Evolutionary conservation across 306 rosid species (phyloP), one percentile per base, ranked within the genome.

Genomic region (Malus domestica): DNA sequence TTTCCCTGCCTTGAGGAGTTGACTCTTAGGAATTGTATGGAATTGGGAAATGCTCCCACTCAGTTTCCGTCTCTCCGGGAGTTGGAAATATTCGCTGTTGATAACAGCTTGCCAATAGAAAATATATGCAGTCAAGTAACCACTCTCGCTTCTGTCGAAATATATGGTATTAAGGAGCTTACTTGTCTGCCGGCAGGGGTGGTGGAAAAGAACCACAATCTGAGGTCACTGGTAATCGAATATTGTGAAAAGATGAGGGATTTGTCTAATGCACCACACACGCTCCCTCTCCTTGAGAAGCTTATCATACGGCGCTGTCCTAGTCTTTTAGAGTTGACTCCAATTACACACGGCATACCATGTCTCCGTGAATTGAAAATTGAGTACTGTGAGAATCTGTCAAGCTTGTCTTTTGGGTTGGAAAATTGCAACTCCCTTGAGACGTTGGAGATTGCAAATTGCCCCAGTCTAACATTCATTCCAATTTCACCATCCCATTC

Each of bases 251-350:
- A 46, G 8, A 35, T 70, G 42, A 49, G 33, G 22, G 22, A 70
- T 8, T 49, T 70, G 10, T 25, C 61, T 10, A 10, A 49, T 16
- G 74, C 44, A 23, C 8, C 51, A 29, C 42, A 29, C 74, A 70
- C 60, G 42, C 42, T 38, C 74, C 44, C 25, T 70, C 74, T 49
- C 4, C 59, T 70, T 19, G 63, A 70, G 19, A 4, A 52, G 18
- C 16, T 51, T 44, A 19, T 0, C 0, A 30, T 70, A 27, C 0
- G 0, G 0, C 0, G 1, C 0, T 70, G 62, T 30, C 10, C 18
- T 10, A 10, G 18, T 19, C 25, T 70, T 38, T 7, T 38, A 30
- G 18, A 18, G 30, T 71, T 3, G 20, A 30, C 19, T 71, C 46
- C 63, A 27, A 51, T 70, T 30, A 19, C 27, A 32, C 45, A 18